phyloP scores from a whole-genome alignment of 2,329 filamentous ascomycete genomes.

The Karstenula rhodostoma region DNA sequence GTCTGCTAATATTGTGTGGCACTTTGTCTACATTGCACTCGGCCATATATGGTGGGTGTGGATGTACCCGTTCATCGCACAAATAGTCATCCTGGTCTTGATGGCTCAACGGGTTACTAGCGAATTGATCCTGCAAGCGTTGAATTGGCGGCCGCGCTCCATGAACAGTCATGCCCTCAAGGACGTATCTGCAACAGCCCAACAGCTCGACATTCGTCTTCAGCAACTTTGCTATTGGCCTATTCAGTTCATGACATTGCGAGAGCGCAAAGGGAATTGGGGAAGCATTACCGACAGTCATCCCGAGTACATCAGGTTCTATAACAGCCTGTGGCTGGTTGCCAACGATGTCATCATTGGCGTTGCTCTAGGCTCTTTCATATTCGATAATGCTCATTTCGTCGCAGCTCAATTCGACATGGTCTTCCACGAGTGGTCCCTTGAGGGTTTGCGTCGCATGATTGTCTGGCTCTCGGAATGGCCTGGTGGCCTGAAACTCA shows the following conservation, averaged over 20 bases:
- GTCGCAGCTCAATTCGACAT: slow-evolving; percentile 81
- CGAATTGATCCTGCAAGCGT: slow-evolving; percentile 77
- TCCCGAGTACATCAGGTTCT: slow-evolving; percentile 98
- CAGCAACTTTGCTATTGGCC: slow-evolving; percentile 99
- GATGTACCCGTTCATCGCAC: slow-evolving; percentile 77
- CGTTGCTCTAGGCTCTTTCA: slow-evolving; percentile 93
- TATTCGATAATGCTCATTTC: slow-evolving; percentile 90
- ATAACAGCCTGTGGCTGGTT: slow-evolving; percentile 98
- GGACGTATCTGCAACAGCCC: slow-evolving; percentile 93
- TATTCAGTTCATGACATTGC: slow-evolving; percentile 90
- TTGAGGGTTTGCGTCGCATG: slow-evolving; percentile 85
- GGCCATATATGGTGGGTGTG: slow-evolving; percentile 78
- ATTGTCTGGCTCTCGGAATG: slow-evolving; percentile 96
- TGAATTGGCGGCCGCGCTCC: slow-evolving; percentile 81
- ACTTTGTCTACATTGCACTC: slow-evolving; percentile 72
- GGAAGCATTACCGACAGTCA: slow-evolving; percentile 94
- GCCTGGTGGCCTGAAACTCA: slow-evolving; percentile 94
- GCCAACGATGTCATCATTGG: slow-evolving; percentile 99
- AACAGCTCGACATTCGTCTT: slow-evolving; percentile 95
- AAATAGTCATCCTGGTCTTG: slow-evolving; percentile 77
- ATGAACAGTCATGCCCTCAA: slow-evolving; percentile 86
- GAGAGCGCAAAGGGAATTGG: slow-evolving; percentile 91
- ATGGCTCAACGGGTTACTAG: slow-evolving; percentile 81
- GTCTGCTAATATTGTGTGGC: slow-evolving; percentile 86
- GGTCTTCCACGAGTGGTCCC: slow-evolving; percentile 81